Evolutionary conservation across 1,139 yeast genomes (phyloP).

Genomic region (Blastobotrys aristatus): DNA sequence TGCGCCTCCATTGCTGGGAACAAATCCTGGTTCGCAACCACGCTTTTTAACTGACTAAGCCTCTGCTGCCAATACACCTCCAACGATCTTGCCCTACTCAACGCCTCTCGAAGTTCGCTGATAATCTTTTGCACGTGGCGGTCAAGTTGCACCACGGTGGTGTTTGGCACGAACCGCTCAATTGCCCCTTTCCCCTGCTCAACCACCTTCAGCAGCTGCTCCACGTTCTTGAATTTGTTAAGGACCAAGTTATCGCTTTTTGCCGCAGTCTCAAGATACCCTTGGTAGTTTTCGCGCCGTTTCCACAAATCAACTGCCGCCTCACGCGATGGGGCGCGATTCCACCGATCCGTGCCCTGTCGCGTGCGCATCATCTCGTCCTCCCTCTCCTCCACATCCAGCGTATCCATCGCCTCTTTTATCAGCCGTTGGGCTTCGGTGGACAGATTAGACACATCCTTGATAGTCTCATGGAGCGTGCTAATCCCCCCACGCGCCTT

Average conservation of each 20-base stretch:
- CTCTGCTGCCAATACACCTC: conserved; percentile 26
- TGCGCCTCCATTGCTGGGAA: conserved; percentile 26
- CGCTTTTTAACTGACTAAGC: conserved; percentile 27
- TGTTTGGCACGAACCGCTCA: conserved; percentile 47
- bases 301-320: conserved; percentile 34
- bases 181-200: conserved; percentile 42
- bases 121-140: conserved; percentile 39
- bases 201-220: conserved; percentile 42
- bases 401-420: conserved; percentile 44
- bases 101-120: conserved; percentile 41
- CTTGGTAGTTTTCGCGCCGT: conserved; percentile 42
- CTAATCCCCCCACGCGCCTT: conserved; percentile 50
- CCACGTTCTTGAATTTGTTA: conserved; percentile 43
- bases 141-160: conserved; percentile 42
- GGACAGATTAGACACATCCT: conserved; percentile 44
- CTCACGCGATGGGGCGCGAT: conserved; percentile 24
- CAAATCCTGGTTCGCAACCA: conserved; percentile 29
- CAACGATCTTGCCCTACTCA: conserved; percentile 30
- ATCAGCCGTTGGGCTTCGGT: conserved; percentile 40
- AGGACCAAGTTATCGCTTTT: conserved; percentile 54
- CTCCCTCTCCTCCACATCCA: conserved; percentile 50
- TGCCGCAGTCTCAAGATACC: conserved; percentile 54
- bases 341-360: conserved; percentile 50
- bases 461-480: conserved; percentile 41
- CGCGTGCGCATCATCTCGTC: conserved; percentile 47